A percentile compares a stretch with the other conserved stretches of the same genome.
Conservation (phyloP, 345 rosid genomes). For the Aegle marmelos region DNA sequence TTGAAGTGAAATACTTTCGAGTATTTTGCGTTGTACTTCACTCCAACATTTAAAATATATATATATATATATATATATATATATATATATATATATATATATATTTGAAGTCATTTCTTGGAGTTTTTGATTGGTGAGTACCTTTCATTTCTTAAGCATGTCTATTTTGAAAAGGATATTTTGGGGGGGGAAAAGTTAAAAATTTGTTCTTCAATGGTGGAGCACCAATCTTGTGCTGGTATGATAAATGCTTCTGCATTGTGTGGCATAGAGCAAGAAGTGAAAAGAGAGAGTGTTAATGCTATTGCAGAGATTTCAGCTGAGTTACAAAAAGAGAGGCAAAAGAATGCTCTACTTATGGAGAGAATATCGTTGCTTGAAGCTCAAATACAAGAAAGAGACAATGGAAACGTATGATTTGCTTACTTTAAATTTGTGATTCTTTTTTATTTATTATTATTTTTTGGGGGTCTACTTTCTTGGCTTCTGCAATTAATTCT, state of each 20-base stretch:
- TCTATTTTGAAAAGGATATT: not conserved
- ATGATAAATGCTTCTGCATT: constrained; percentile 46
- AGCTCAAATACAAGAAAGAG: constrained; percentile 37
- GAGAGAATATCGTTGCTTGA: constrained; percentile 54
- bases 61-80: too few relatives aligned
- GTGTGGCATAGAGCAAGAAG: constrained; percentile 37
- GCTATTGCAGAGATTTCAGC: constrained; percentile 38
- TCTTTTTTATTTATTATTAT: not conserved
- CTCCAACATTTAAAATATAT: too few relatives aligned
- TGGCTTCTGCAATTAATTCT: not conserved
- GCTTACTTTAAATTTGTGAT: not conserved
- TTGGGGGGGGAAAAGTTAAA: not conserved
- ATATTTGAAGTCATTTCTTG: not conserved
- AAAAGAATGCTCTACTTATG: constrained; percentile 46
- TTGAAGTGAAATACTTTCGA: not conserved
- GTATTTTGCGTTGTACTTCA: not conserved
- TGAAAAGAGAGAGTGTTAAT: constrained; percentile 29
- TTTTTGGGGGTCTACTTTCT: not conserved
- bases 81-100: too few relatives aligned
- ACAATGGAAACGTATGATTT: constrained; percentile 30
- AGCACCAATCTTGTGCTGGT: constrained; percentile 36
- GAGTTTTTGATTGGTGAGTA: constrained; percentile 8
- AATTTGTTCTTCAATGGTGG: constrained; percentile 32
- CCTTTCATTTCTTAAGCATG: not conserved
- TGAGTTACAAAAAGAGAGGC: constrained; percentile 45